Evolutionary conservation across 2,329 filamentous ascomycete genomes (phyloP), one percentile per base, ranked within the genome.

Genomic region (Fusarium protoensiforme): DNA sequence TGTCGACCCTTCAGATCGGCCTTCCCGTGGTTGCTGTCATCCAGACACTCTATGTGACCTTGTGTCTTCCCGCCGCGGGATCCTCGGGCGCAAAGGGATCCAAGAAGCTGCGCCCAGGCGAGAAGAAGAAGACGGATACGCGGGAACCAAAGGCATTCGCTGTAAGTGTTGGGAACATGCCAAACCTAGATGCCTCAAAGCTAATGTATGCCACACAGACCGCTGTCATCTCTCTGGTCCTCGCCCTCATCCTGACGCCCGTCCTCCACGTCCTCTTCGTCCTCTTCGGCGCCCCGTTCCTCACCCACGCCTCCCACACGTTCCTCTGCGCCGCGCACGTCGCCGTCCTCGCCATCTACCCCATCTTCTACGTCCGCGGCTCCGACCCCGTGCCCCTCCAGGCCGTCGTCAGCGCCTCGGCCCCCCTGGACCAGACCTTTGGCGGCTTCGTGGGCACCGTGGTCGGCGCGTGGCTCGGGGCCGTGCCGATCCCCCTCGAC

Each of bases 401-500:
- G 9, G 85, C 88, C 53, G 88, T 95, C 46, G 89, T 91, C 24
- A 89, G 93, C 20, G 86, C 90, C 57, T 85, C 92, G 20, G 88
- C 87, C 48, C 94, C 95, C 0, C 85, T 96, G 24, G 96, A 98
- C 82, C 93, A 95, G 80, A 90, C 94, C 0, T 96, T 94, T 83
- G 96, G 95, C 4, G 94, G 91, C 2, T 87, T 94, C 11, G 82
- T 95, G n/a, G 96, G 96, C 7, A 91, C 91, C 0, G 85, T 92
- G 29, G 78, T 96, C 1, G 96, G 96, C 7, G 94, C 94, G 43
- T 98, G 96, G 96, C 84, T 98, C 46, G 96, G 96, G 5, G 96
- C 96, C 9, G 91, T 98, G 61, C 96, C 97, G 0, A 98, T 99
- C 76, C 96, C 96, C 2, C 85, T 99, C 75, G 96, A 99, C 81